phyloP scores from a whole-genome alignment of 169 alveolate species.

The Pseudocohnilembus persalinus region DNA sequence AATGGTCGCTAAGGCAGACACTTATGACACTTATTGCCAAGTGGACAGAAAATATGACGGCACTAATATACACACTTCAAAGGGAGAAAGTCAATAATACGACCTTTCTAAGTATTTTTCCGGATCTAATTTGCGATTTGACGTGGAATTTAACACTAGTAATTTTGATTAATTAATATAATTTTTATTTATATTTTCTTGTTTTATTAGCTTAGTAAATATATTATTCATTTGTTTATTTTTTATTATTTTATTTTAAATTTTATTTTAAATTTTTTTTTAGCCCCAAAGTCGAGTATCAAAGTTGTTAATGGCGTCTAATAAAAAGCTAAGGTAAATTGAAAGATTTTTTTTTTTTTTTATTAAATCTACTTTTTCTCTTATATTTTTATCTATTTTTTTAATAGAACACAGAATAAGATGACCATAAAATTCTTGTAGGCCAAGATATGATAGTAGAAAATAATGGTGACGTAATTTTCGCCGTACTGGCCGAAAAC shows the following conservation, averaged over 20 bases:
- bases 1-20: background rate
- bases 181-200: too few relatives aligned
- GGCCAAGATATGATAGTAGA: background rate
- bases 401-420: background rate
- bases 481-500: background rate
- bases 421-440: background rate
- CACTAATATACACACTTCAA: background rate
- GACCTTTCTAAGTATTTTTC: background rate
- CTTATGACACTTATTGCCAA: background rate
- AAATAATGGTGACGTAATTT: background rate
- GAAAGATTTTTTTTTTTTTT: too few relatives aligned
- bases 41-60: background rate
- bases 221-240: too few relatives aligned
- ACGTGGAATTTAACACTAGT: background rate
- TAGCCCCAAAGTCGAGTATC: too few relatives aligned
- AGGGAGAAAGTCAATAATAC: background rate
- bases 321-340: too few relatives aligned
- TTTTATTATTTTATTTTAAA: too few relatives aligned
- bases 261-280: too few relatives aligned
- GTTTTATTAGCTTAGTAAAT: too few relatives aligned
- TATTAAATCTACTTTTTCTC: too few relatives aligned
- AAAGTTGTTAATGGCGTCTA: too few relatives aligned
- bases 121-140: background rate
- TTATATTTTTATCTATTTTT: too few relatives aligned
- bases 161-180: too few relatives aligned